phyloP scores from a whole-genome alignment of 2,329 filamentous ascomycete species.

The Colletotrichum falcatum region DNA sequence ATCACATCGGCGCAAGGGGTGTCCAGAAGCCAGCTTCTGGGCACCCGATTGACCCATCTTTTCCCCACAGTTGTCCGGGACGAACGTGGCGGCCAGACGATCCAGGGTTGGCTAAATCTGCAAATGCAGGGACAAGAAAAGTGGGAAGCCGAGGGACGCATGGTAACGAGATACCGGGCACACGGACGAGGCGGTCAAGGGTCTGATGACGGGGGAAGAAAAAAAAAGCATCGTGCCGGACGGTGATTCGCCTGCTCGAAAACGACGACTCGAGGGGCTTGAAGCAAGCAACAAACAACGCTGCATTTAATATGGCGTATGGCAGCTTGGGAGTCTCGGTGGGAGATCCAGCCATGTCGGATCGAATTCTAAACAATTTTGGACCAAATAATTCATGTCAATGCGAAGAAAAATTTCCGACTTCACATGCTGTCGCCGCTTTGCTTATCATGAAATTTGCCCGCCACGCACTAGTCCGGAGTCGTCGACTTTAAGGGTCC shows the following conservation, averaged over 20 bases:
- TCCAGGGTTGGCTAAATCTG: not conserved
- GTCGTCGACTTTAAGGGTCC: conserved; percentile 18
- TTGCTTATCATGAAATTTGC: conserved; percentile 22
- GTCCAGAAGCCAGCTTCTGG: not conserved
- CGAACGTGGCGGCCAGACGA: not conserved
- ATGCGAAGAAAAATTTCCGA: not conserved
- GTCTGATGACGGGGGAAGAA: not conserved
- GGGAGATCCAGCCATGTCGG: not conserved
- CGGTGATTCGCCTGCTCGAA: not conserved
- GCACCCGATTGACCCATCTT: not conserved
- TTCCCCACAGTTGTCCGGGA: not conserved
- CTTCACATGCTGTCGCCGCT: not conserved
- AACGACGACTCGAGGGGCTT: not conserved
- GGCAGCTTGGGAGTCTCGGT: not conserved
- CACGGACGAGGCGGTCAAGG: not conserved
- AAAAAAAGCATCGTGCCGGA: not conserved
- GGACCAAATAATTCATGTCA: not conserved
- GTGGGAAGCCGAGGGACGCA: not conserved
- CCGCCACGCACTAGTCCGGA: conserved; percentile 34
- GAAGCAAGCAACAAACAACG: not conserved
- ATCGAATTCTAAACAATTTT: not conserved
- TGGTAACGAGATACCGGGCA: not conserved
- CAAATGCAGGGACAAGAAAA: not conserved
- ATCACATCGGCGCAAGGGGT: not conserved
- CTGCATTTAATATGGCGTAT: not conserved